Percentiles rank a stretch among this genome's conserved stretches.
These are phyloP conservation scores for Podila clonocystis DNA, from an alignment of 192 early-diverging fungal genomes.

Conservation along the genomic window DNA sequence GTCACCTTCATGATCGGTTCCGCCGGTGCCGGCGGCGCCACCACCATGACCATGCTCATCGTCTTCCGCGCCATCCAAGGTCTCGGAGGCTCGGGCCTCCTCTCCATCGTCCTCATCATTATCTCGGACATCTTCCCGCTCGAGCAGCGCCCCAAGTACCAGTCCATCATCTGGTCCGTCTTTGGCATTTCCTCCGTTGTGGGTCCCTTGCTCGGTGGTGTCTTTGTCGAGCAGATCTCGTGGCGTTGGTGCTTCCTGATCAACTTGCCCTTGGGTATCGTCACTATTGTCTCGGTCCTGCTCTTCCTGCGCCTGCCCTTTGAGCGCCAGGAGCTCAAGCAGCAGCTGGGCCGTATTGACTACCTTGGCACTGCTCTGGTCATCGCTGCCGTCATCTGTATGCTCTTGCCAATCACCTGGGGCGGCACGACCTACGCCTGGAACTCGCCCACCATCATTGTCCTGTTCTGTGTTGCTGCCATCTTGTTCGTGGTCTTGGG, in stretches of 20 bases:
- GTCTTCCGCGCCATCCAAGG: conserved; percentile 81
- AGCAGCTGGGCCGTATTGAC: conserved; percentile 77
- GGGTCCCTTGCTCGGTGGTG: conserved; percentile 87
- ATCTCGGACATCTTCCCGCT: conserved; percentile 86
- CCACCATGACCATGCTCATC: conserved; percentile 70
- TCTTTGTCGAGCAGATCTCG: conserved; percentile 72
- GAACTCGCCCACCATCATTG: conserved; percentile 68
- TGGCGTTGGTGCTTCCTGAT: conserved; percentile 87
- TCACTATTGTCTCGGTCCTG: conserved; percentile 66
- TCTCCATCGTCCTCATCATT: conserved; percentile 82
- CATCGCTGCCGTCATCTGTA: conserved; percentile 59
- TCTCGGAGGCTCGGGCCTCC: conserved; percentile 83
- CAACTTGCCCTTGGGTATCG: conserved; percentile 83
- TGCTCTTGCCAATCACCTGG: conserved; percentile 76
- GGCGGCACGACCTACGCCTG: conserved; percentile 80
- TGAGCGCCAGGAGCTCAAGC: conserved; percentile 57
- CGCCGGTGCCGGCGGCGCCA: conserved; percentile 79
- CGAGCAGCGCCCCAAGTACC: conserved; percentile 85
- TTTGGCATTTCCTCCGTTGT: conserved; percentile 81
- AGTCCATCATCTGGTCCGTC: conserved; percentile 79
- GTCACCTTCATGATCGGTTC: conserved; percentile 83
- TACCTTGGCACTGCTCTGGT: conserved; percentile 63
- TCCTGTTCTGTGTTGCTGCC: conserved; percentile 57
- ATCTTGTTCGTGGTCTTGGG: conserved; percentile 61
- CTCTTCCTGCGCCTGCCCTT: conserved; percentile 68